phyloP scores from a whole-genome alignment of 192 early-diverging fungal species.

The Gamsiella multidivaricata region DNA sequence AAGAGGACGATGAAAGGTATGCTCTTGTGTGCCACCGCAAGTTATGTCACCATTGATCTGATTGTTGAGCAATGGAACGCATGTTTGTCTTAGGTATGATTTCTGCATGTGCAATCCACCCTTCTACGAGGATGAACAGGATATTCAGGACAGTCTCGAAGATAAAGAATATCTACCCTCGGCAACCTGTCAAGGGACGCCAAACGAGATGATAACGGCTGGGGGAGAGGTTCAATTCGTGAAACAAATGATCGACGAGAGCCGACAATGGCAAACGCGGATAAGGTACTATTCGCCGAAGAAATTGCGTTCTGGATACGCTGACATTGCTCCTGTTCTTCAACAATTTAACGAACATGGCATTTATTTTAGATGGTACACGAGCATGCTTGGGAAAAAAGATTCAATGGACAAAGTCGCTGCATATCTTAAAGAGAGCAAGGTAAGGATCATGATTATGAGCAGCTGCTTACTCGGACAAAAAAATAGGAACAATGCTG shows the following conservation, averaged over 20 bases:
- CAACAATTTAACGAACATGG: too few species aligned
- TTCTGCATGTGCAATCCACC: conserved; percentile 96
- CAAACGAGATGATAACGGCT: conserved; percentile 78
- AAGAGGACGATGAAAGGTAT: conserved; percentile 7
- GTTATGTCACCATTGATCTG: not conserved
- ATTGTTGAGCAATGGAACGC: too few species aligned
- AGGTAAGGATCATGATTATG: conserved; percentile 46
- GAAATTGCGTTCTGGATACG: too few species aligned
- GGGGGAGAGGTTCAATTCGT: conserved; percentile 88
- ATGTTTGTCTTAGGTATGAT: conserved; percentile 42
- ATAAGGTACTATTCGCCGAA: conserved; percentile 38
- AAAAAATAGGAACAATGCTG: too few species aligned
- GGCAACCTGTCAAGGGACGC: conserved; percentile 68
- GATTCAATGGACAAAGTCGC: conserved; percentile 58
- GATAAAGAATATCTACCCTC: conserved; percentile 66
- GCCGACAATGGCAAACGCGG: conserved; percentile 33
- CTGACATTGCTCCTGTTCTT: too few species aligned
- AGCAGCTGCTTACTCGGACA: too few species aligned
- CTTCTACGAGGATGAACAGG: conserved; percentile 74
- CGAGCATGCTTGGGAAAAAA: conserved; percentile 80
- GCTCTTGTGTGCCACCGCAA: too few species aligned
- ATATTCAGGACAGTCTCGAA: conserved; percentile 61
- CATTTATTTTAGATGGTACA: conserved; percentile 79
- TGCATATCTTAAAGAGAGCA: conserved; percentile 52
- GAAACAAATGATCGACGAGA: conserved; percentile 74